These are phyloP conservation scores for Trichoderma sp. DNA, from an alignment of 2,329 filamentous ascomycete genomes.

Conservation along the genomic window DNA sequence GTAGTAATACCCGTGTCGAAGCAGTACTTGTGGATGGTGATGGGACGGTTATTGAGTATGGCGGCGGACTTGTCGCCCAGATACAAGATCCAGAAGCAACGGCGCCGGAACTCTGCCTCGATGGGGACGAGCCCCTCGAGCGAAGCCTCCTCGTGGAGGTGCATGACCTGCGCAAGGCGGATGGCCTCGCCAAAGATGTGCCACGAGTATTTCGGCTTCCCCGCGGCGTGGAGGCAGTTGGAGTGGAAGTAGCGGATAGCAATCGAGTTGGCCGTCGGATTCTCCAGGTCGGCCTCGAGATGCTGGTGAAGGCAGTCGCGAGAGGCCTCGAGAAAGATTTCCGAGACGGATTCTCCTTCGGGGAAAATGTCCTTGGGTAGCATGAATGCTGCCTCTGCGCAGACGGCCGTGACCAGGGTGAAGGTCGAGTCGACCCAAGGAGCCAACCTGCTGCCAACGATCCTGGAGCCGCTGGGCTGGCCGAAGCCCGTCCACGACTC, in stretches of 20 bases:
- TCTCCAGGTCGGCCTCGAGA: slow-evolving; percentile 44
- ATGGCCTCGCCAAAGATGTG: slow-evolving; percentile 48
- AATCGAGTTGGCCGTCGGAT: slow-evolving; percentile 45
- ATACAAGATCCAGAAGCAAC: slow-evolving; percentile 43
- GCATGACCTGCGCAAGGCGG: slow-evolving; percentile 45
- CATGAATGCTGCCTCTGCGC: slow-evolving; percentile 44
- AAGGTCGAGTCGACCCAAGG: slow-evolving; percentile 42
- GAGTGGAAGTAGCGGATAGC: slow-evolving; percentile 48
- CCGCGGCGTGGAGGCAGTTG: slow-evolving; percentile 46
- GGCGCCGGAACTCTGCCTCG: slow-evolving; percentile 41
- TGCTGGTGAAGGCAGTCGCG: slow-evolving; percentile 41
- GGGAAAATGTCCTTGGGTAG: slow-evolving; percentile 43
- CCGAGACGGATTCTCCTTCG: slow-evolving; percentile 39
- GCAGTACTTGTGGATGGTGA: slow-evolving; percentile 46
- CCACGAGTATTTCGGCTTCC: slow-evolving; percentile 46
- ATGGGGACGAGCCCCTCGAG: slow-evolving; percentile 37
- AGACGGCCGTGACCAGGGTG: slow-evolving; percentile 46
- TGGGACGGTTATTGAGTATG: slow-evolving; percentile 43
- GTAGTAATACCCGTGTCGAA: slow-evolving; percentile 44
- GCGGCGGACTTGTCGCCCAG: slow-evolving; percentile 44
- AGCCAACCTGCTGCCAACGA: slow-evolving; percentile 26
- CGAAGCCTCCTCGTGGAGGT: slow-evolving; percentile 43
- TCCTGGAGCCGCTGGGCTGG: slow-evolving; percentile 9
- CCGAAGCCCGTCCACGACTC: slow-evolving; percentile 18
- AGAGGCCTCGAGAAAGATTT: slow-evolving; percentile 43